Evolutionary conservation across 495 filamentous ascomycete genomes (phyloP), one percentile per base, ranked within the genome.

Genomic region (Penicillium argentinense): DNA sequence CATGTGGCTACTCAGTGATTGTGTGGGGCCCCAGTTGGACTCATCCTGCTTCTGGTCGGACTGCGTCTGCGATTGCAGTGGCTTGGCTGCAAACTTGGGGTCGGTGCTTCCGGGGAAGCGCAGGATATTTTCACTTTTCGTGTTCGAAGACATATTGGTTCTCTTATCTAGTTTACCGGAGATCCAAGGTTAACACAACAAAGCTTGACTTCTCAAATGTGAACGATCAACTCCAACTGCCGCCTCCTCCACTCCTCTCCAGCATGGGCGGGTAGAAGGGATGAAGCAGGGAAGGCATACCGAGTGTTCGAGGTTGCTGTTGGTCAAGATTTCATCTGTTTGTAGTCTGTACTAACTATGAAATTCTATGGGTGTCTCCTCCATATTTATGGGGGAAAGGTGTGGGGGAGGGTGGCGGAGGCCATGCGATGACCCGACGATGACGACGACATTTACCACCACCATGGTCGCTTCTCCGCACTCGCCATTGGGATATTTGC

Each of bases 71-170:
- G 25, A 26, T 2, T 42, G 34, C 23, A 39, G 21, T 17, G 33
- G 33, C 17, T 36, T 36, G 9, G 33, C 33, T 7, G 33, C 33
- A 21, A 36, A 36, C 17, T 36, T 36, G 2, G 33, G 33, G 33
- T 57, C 45, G 11, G 41, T 47, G 5, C 25, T 24, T 17, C 59
- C 54, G n/a, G 62, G 54, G 14, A 47, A 50, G 23, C 58, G 57
- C 21, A 66, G 42, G 9, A 54, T 39, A n/a, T 49, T 66, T 9
- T 59, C 60, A n/a, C 49, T 66, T 9, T 59, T 57, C 45, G 54
- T 57, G 49, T 66, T 66, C n/a, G 60, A 57, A 21, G 65, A 52
- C 65, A 68, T 68, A 14, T n/a, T 60, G 47, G 14, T 29, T 37
- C 28, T 22, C 9, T 4, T 2, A n/a, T 25, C 24, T 16, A 24